A percentile compares a stretch with the other conserved stretches of the same genome.
Evolutionary conservation across 202 grass and related monocot genomes (phyloP).

Genomic region (Carex sylvatica): DNA sequence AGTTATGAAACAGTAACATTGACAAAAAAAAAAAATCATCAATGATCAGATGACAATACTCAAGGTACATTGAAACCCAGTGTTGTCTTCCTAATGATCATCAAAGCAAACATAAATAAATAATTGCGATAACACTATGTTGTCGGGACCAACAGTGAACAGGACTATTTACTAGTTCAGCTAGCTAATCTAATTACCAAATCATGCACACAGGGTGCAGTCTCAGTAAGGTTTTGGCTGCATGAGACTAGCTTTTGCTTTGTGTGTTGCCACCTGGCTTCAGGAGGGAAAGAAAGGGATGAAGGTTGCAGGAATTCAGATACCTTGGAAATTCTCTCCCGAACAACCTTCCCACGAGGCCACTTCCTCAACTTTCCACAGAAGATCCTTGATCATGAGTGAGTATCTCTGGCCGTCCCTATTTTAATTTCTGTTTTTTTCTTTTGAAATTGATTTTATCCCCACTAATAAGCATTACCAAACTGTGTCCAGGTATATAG

Average conservation of each 20-base stretch:
- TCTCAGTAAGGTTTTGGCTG: slow-evolving; percentile 67
- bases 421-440: neutral
- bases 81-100: no score
- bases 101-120: no score
- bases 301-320: slow-evolving; percentile 78
- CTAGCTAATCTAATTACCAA: no score
- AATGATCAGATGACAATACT: neutral
- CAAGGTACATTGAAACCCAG: no score
- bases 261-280: slow-evolving; percentile 89
- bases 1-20: neutral
- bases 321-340: slow-evolving; percentile 61
- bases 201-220: slow-evolving; percentile 39
- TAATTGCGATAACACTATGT: neutral
- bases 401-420: slow-evolving; percentile 25
- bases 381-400: slow-evolving; percentile 85
- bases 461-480: no score
- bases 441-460: no score
- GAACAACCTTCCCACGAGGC: slow-evolving; percentile 58
- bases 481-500: neutral
- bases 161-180: neutral
- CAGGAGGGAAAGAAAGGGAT: slow-evolving; percentile 66
- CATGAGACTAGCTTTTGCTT: slow-evolving; percentile 90
- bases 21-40: neutral
- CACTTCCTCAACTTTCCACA: slow-evolving; percentile 46
- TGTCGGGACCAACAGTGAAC: neutral